These are phyloP conservation scores for Arabis hirsuta DNA, from an alignment of 345 rosid genomes.

Conservation along the genomic window DNA sequence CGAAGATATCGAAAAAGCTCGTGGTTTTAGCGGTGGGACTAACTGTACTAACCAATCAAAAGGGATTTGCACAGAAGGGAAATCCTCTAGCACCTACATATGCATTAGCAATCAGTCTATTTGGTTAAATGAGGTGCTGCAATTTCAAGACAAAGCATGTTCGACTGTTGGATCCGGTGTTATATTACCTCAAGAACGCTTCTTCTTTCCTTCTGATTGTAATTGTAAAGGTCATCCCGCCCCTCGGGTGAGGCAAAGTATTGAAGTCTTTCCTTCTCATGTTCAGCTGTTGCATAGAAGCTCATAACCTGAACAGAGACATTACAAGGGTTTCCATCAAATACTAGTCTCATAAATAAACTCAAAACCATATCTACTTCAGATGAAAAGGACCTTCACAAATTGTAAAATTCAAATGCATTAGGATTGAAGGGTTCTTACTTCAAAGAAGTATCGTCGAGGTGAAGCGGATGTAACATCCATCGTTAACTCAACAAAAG, in stretches of 20 bases:
- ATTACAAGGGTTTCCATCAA: conserved; percentile 24
- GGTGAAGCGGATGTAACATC: conserved; percentile 96
- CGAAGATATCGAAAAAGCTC: conserved; percentile 91
- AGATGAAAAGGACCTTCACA: background rate
- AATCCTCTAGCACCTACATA: conserved; percentile 83
- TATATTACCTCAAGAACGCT: conserved; percentile 81
- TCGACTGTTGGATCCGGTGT: background rate
- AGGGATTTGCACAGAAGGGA: conserved; percentile 91
- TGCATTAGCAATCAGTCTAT: conserved; percentile 10
- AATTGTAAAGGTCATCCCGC: conserved; percentile 88
- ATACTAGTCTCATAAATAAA: conserved; percentile 12
- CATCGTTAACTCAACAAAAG: conserved; percentile 85
- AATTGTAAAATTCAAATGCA: conserved; percentile 8
- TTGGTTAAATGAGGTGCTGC: background rate
- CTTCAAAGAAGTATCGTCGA: conserved; percentile 92
- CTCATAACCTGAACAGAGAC: conserved; percentile 69
- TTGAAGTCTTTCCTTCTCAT: conserved; percentile 85
- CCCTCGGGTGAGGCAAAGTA: conserved; percentile 93
- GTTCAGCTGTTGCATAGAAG: conserved; percentile 77
- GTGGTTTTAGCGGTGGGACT: conserved; percentile 80
- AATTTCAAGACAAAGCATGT: conserved; percentile 19
- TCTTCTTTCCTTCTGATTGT: conserved; percentile 92
- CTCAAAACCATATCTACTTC: no score
- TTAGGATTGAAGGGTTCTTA: conserved; percentile 50
- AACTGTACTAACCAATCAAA: conserved; percentile 94